Conservation (phyloP, 129 eudicot species). For the Centella asiatica region DNA sequence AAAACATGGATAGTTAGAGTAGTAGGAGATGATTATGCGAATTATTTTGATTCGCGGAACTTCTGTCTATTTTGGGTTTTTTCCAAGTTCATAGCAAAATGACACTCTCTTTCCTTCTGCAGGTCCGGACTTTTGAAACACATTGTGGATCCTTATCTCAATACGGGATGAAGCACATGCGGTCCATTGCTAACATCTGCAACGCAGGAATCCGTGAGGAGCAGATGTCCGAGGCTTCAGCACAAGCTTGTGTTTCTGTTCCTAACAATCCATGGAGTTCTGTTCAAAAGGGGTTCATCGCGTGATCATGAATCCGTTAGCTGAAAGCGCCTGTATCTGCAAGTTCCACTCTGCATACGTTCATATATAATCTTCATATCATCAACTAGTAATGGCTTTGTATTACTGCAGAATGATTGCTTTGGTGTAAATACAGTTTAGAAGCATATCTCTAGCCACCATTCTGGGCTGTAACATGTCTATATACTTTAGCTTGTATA, state of each 20-base stretch:
- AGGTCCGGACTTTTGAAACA: constrained; percentile 78
- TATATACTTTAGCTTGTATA: not conserved
- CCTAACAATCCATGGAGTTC: constrained; percentile 71
- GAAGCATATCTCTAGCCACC: not conserved
- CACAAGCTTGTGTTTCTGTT: constrained; percentile 49
- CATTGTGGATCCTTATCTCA: constrained; percentile 72
- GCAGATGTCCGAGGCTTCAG: constrained; percentile 66
- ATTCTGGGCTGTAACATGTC: no score
- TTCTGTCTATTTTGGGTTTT: not conserved
- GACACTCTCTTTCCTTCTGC: constrained; percentile 4
- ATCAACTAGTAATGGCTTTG: not conserved
- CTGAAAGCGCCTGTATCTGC: not conserved
- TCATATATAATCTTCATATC: not conserved
- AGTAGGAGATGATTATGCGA: not conserved
- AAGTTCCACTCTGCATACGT: not conserved
- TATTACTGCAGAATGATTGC: constrained; percentile 1
- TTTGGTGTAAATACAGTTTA: not conserved
- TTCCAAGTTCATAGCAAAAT: no score
- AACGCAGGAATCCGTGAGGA: constrained; percentile 56
- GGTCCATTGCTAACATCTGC: constrained; percentile 68
- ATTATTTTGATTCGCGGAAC: not conserved
- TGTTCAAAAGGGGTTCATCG: constrained; percentile 56
- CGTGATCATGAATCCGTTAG: constrained; percentile 16
- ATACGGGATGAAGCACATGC: constrained; percentile 82
- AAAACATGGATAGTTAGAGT: not conserved